A percentile compares a stretch with the other conserved stretches of the same genome.
Evolutionary conservation across 2,329 filamentous ascomycete genomes (phyloP).

Genomic region (Fusarium mundagurra): DNA sequence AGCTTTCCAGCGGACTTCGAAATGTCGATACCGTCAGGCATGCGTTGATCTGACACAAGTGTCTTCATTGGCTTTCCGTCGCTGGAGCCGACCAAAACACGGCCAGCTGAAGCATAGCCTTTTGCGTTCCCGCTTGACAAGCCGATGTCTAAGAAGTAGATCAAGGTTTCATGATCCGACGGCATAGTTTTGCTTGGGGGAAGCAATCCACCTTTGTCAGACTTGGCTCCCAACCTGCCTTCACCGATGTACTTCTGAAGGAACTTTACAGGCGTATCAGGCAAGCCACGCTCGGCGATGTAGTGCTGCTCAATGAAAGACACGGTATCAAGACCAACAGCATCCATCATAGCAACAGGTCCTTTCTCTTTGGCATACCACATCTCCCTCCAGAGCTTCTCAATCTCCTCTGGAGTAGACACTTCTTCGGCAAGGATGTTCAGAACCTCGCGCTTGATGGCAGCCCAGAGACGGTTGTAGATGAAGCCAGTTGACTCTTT

Average conservation of each 20-base stretch:
- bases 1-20: not conserved
- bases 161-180: fast-evolving
- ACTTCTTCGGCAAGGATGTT: not conserved
- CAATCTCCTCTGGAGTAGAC: not conserved
- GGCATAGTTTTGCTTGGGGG: fast-evolving
- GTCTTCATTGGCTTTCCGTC: not conserved
- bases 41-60: not conserved
- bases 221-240: constrained; percentile 7
- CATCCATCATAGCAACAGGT: constrained; percentile 3
- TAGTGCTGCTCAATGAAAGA: constrained; percentile 18
- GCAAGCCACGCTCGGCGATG: not conserved
- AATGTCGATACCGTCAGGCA: constrained; percentile 5
- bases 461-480: constrained; percentile 9
- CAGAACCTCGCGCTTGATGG: constrained; percentile 4
- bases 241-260: constrained; percentile 2
- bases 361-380: constrained; percentile 2
- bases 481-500: constrained; percentile 20
- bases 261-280: not conserved
- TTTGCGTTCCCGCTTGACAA: fast-evolving
- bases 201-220: not conserved
- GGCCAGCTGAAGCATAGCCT: not conserved
- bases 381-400: constrained; percentile 9
- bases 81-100: not conserved
- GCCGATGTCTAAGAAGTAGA: not conserved
- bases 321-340: constrained; percentile 7